phyloP scores from a whole-genome alignment of 2,329 filamentous ascomycete genomes.

The Neonectria sp. region DNA sequence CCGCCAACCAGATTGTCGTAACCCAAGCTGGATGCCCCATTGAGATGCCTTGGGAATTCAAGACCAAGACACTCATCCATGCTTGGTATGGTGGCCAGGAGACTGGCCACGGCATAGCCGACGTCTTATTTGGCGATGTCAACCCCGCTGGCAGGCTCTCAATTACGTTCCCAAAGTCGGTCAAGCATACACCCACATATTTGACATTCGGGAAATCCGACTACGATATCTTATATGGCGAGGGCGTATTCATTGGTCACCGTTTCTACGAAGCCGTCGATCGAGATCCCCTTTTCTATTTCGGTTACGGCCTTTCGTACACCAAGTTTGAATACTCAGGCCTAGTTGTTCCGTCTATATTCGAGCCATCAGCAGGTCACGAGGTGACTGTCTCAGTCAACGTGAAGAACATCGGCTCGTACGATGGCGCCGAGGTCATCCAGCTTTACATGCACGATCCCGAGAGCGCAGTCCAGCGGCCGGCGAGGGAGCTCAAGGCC shows the following conservation, averaged over 20 bases:
- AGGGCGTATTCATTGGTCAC: slow-evolving; percentile 82
- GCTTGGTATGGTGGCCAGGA: slow-evolving; percentile 49
- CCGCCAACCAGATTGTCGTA: slow-evolving; percentile 32
- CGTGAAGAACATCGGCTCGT: no score
- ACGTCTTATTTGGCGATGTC: slow-evolving; percentile 43
- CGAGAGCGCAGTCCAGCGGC: no score
- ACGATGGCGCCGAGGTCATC: no score
- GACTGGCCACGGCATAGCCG: slow-evolving; percentile 45
- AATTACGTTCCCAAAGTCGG: slow-evolving; percentile 73
- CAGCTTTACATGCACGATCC: no score
- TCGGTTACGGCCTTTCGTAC: slow-evolving; percentile 80
- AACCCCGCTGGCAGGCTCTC: slow-evolving; percentile 71
- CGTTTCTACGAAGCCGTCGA: slow-evolving; percentile 72
- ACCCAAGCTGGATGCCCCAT: slow-evolving; percentile 66
- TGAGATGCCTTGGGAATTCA: slow-evolving; percentile 48
- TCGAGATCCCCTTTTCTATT: slow-evolving; percentile 72
- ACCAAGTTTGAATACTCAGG: slow-evolving; percentile 72
- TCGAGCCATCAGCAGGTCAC: no score
- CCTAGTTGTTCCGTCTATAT: no score
- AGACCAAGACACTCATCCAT: slow-evolving; percentile 53
- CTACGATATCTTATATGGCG: slow-evolving; percentile 77
- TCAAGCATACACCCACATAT: slow-evolving; percentile 79
- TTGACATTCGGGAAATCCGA: slow-evolving; percentile 77
- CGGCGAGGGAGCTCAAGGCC: no score
- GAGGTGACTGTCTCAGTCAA: no score